Evolutionary conservation across 2,329 filamentous ascomycete genomes (phyloP), one percentile per base, ranked within the genome.

Genomic region (Fusarium nematophilum): DNA sequence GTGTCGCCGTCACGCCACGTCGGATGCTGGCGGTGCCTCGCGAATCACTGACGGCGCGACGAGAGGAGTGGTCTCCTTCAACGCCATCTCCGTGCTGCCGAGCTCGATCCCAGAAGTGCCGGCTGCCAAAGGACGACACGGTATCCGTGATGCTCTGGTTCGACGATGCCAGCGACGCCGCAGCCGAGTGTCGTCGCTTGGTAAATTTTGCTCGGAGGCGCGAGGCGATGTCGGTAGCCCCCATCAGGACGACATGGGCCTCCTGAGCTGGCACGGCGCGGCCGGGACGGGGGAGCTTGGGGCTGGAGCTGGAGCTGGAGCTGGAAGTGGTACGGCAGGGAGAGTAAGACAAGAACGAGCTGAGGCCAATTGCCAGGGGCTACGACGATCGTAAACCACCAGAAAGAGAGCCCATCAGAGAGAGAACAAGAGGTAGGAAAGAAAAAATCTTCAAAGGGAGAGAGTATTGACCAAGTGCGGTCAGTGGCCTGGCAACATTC

Each of bases 131-230:
- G 14, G 69, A 65, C 34, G 64, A 65, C 11, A 49, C 45, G 17
- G 58, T 54, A 33, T 66, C 54, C 39, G 62, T 53, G 33, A 50
- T 37, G 60, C 70, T 62, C 63, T 61, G 67, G 48, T 62, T 73
- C 45, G 73, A 73, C 45, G 78, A 75, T 26, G 71, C 65, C 53
- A 77, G 62, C 31, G 77, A 75, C 38, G 72, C 71, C 25, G 73
- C 65, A 27, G 72, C 70, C 49, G 79, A 81, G 53, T 78, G 74
- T 61, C 79, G 75, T 56, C 71, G 65, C 36, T 78, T 72, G 49
- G 77, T 72, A 57, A 83, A 77, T 59, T 76, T 80, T 65, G 79
- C 78, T 69, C 78, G 77, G 66, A 83, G 75, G 60, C 79, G 79
- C 59, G 79, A 76, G 65, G 73, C 77, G 52, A 83, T 69, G 60